phyloP scores from a whole-genome alignment of 2,329 filamentous ascomycete species.

The Elsinoe arachidis region DNA sequence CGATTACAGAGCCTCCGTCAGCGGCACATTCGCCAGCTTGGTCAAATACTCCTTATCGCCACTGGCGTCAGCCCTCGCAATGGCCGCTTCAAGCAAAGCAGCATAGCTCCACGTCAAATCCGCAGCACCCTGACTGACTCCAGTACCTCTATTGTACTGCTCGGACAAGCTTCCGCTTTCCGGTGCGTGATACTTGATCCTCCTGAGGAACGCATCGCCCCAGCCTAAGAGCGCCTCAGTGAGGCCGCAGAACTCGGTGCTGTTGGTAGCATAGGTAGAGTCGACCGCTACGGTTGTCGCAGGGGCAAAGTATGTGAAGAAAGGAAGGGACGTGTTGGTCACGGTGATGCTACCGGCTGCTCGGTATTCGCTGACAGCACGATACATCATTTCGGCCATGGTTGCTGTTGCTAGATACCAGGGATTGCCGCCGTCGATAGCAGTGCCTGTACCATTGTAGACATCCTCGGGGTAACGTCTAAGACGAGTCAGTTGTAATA shows the following conservation, averaged over 20 bases:
- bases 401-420: conserved; percentile 29
- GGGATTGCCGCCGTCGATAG: conserved; percentile 25
- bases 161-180: conserved; percentile 23
- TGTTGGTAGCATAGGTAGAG: conserved; percentile 21
- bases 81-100: conserved; percentile 24
- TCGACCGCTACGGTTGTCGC: conserved; percentile 18
- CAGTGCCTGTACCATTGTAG: conserved; percentile 27
- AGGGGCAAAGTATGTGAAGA: conserved; percentile 29
- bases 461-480: conserved; percentile 30
- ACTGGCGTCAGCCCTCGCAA: conserved; percentile 22
- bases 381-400: conserved; percentile 26
- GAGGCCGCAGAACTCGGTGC: conserved; percentile 19
- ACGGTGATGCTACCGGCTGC: conserved; percentile 20
- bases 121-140: conserved; percentile 22
- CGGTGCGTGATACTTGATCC: conserved; percentile 26
- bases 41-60: conserved; percentile 18
- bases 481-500: conserved; percentile 8
- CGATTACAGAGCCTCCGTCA: not conserved
- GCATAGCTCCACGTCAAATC: conserved; percentile 30
- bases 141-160: conserved; percentile 26
- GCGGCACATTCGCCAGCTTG: conserved; percentile 20
- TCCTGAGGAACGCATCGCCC: conserved; percentile 29
- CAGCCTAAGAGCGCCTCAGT: conserved; percentile 25
- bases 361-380: conserved; percentile 19
- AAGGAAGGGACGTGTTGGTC: conserved; percentile 24